Conservation (phyloP, 768 basidiomycete genomes). For the Serendipita sp. region DNA sequence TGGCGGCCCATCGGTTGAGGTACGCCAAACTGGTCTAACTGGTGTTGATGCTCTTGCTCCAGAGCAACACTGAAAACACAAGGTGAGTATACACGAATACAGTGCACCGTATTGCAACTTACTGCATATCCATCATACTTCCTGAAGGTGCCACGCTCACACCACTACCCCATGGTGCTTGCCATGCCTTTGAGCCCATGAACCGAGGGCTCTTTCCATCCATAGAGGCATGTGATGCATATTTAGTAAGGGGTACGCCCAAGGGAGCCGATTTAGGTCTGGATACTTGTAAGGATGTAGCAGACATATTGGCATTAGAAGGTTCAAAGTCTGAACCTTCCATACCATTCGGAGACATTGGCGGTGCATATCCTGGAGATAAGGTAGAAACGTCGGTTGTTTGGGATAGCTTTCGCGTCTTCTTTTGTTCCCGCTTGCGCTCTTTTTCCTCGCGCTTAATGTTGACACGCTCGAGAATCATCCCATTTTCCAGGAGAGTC, state of each 20-base stretch:
- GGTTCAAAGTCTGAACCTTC: slow-evolving; percentile 57
- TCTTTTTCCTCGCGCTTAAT: slow-evolving; percentile 44
- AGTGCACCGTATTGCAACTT: slow-evolving; percentile 20
- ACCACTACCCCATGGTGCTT: slow-evolving; percentile 58
- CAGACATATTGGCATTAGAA: slow-evolving; percentile 48
- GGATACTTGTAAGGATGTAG: neutral
- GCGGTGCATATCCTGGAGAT: slow-evolving; percentile 20
- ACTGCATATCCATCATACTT: slow-evolving; percentile 92
- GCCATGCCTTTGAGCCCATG: slow-evolving; percentile 59
- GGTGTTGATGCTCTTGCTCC: slow-evolving; percentile 26
- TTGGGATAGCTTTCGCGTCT: slow-evolving; percentile 51
- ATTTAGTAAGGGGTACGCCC: neutral
- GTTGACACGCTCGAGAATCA: slow-evolving; percentile 79
- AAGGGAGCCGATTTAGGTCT: neutral
- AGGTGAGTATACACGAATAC: slow-evolving; percentile 2
- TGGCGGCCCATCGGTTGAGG: neutral
- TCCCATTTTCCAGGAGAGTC: slow-evolving; percentile 70
- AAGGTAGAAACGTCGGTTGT: slow-evolving; percentile 4
- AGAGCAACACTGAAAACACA: slow-evolving; percentile 44
- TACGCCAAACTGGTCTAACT: slow-evolving; percentile 3
- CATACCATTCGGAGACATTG: slow-evolving; percentile 32
- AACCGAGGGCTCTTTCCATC: slow-evolving; percentile 54
- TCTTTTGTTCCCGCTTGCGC: slow-evolving; percentile 27
- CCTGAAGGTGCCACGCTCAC: slow-evolving; percentile 67
- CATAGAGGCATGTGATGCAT: slow-evolving; percentile 26